Conservation (phyloP, 768 basidiomycete genomes). For the Rubroboletus pulcherrimus region DNA sequence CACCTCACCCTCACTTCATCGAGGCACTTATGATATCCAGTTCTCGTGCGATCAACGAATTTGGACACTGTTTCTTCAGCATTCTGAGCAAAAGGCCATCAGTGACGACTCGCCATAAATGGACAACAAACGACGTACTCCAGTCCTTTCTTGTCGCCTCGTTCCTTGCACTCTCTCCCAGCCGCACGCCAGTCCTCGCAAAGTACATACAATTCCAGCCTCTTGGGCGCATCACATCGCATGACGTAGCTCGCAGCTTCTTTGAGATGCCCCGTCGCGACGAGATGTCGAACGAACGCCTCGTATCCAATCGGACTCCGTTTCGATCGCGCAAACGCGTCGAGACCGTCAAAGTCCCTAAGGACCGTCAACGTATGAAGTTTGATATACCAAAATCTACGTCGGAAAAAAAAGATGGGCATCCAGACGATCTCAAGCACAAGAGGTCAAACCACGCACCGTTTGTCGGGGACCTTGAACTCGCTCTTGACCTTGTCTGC, state of each 20-base stretch:
- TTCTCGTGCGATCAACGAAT: slow-evolving; percentile 76
- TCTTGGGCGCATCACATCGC: slow-evolving; percentile 77
- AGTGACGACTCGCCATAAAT: not conserved
- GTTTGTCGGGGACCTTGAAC: slow-evolving; percentile 93
- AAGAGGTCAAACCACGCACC: slow-evolving; percentile 45
- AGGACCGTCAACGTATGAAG: slow-evolving; percentile 75
- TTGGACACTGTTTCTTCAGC: slow-evolving; percentile 70
- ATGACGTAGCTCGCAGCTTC: slow-evolving; percentile 78
- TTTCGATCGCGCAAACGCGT: slow-evolving; percentile 80
- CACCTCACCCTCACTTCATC: slow-evolving; percentile 53
- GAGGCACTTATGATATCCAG: slow-evolving; percentile 58
- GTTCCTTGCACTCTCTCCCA: slow-evolving; percentile 85
- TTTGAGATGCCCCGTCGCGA: slow-evolving; percentile 66
- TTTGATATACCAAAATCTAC: slow-evolving; percentile 92
- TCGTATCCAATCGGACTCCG: slow-evolving; percentile 96
- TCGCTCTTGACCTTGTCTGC: slow-evolving; percentile 88
- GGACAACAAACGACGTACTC: slow-evolving; percentile 54
- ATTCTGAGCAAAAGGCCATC: slow-evolving; percentile 43
- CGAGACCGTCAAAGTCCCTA: slow-evolving; percentile 83
- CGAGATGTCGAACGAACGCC: slow-evolving; percentile 76
- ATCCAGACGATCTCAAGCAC: not conserved
- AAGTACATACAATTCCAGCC: slow-evolving; percentile 83
- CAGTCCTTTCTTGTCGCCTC: slow-evolving; percentile 77
- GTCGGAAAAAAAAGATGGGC: not conserved
- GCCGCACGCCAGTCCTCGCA: slow-evolving; percentile 91